Base-by-base conservation (phyloP, 495 filamentous ascomycete species). In the Geopyxis carbonaria region DNA sequence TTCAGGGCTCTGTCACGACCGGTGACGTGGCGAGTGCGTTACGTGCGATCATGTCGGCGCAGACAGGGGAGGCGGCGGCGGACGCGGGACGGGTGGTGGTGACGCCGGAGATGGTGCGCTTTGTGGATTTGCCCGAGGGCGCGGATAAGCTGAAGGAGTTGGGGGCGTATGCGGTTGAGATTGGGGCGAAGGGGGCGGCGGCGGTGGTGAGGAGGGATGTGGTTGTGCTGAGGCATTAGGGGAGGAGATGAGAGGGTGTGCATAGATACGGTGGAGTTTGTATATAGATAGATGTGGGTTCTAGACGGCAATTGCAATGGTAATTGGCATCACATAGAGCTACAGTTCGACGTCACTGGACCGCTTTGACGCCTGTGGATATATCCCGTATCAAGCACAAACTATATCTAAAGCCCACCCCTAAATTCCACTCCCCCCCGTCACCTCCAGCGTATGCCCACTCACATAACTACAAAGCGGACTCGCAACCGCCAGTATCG, bases 381-480 rank as follows among this genome's bases (percentile, higher is more conserved):
- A n/a, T n/a, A n/a, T n/a, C n/a, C n/a, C n/a, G n/a, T n/a, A n/a
- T n/a, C n/a, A n/a, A n/a, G n/a, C n/a, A n/a, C n/a, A n/a, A n/a
- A 42, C 56, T 21, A n/a, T n/a, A n/a, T n/a, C n/a, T n/a, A n/a
- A n/a, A n/a, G n/a, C n/a, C n/a, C n/a, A n/a, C n/a, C n/a, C n/a
- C n/a, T n/a, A n/a, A n/a, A n/a, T n/a, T n/a, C n/a, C n/a, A n/a
- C n/a, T n/a, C n/a, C n/a, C n/a, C n/a, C n/a, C n/a, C n/a, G n/a
- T n/a, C n/a, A n/a, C n/a, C 51, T 70, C 70, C 42, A 92, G 77
- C 2, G 80, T 84, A 66, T 92, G 80, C 7, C 81, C 82, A 55
- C 68, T 75, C 3, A 89, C 77, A 63, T 89, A 89, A 30, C 71
- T 73, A 46, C 83, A 80, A 48, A 80, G 58, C 31, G 83, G 81